Evolutionary conservation across 108 stramenopile species (phyloP), one percentile per base, ranked within the genome.

Genomic region (Craspedostauros australis): DNA sequence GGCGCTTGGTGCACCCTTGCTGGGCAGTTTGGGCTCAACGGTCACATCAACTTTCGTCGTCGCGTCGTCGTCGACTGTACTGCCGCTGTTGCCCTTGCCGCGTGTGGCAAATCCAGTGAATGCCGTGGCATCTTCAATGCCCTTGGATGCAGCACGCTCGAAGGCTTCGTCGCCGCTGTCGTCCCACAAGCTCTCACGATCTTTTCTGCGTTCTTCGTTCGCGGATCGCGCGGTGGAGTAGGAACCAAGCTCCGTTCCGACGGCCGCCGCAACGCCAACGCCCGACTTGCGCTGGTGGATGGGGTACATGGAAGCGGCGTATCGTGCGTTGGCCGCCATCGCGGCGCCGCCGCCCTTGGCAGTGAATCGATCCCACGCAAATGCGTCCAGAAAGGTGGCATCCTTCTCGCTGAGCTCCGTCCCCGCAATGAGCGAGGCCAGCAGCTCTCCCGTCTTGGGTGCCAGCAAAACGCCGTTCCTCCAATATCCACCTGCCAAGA

Each of bases 401-500:
- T 86, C 84, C 39, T 67, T 50, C 18, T 55, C 39, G 12, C 61
- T 24, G 22, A 85, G 11, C 45, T 55, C 39, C 40, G 72, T 64
- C n/a, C 75, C 64, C 2, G 76, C 65, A 45, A 80, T 70, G 16
- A 72, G 46, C 9, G 52, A 39, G 0, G 71, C 80, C 0, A 81
- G 12, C 22, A 91, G 52, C 34, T 86, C 73, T 19, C 80, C 86
- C 4, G 93, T 89, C 51, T 91, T 88, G 25, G 95, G 95, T 34
- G 93, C 91, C 39, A 96, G 57, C 26, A 96, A 58, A 3, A 96
- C 91, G 14, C 95, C 95, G 62, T 96, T 96, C 16, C 95, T 68
- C 95, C 95, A 96, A 52, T 96, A 94, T 5, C 95, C 95, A 6
- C 95, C 95, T 6, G 93, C 93, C 40, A 94, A 34, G 40, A 62